Conservation (phyloP, 331 rosid genomes). For the Malus hybrid region DNA sequence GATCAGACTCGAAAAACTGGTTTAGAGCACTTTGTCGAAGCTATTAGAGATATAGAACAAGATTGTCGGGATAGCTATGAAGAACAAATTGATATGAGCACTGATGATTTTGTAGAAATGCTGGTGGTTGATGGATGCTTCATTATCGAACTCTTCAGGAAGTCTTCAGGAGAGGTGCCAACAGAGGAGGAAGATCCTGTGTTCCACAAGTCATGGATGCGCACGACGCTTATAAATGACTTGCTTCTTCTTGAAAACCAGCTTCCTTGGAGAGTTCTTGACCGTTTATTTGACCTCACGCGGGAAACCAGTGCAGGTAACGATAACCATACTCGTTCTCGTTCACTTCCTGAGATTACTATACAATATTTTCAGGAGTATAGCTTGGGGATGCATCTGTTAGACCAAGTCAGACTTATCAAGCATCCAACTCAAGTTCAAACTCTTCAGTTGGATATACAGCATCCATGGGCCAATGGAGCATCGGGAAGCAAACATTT, state of each 20-base stretch:
- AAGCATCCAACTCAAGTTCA: too few species aligned
- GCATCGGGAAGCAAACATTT: neutral
- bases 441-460: too few species aligned
- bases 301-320: neutral
- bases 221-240: neutral
- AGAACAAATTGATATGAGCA: too few species aligned
- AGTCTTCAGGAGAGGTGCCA: neutral
- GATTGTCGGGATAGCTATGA: too few species aligned
- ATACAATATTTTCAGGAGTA: neutral
- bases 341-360: neutral
- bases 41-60: too few species aligned
- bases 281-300: too few species aligned
- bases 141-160: neutral
- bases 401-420: too few species aligned
- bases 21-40: too few species aligned
- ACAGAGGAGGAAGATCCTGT: neutral
- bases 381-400: neutral
- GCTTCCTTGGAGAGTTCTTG: neutral
- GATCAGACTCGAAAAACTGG: neutral
- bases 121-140: neutral
- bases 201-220: neutral
- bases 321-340: too few species aligned
- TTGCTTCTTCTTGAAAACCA: slow-evolving; percentile 10
- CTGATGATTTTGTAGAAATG: too few species aligned
- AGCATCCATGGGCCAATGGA: neutral